Conservation (phyloP, 2,329 filamentous ascomycete genomes). For the Leptographium radiaticola region DNA sequence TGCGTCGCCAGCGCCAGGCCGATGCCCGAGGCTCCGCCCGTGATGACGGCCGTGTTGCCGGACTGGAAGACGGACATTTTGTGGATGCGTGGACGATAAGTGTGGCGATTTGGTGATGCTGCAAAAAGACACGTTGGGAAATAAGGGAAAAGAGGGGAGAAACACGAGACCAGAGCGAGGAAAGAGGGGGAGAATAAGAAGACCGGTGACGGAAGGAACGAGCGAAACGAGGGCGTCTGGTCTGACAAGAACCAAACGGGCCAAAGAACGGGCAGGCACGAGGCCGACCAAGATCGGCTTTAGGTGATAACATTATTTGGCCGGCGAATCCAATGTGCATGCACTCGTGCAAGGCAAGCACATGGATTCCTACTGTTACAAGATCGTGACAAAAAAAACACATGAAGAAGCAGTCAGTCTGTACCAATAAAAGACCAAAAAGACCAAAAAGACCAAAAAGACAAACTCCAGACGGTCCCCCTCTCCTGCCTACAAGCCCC, state of each 20-base stretch:
- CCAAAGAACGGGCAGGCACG: background rate
- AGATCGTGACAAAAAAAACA: background rate
- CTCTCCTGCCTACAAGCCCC: background rate
- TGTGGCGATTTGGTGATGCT: background rate
- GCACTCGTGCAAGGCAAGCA: too few relatives aligned
- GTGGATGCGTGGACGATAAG: background rate
- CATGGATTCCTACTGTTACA: too few relatives aligned
- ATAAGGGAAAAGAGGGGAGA: background rate
- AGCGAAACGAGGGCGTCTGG: background rate
- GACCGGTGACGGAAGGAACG: background rate
- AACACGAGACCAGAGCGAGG: background rate
- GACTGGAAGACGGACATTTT: constrained; percentile 32
- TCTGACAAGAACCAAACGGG: background rate
- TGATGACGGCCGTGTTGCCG: constrained; percentile 58
- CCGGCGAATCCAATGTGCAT: too few relatives aligned
- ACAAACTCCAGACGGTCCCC: background rate
- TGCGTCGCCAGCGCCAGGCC: constrained; percentile 61
- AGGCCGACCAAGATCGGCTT: background rate
- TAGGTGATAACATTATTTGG: background rate
- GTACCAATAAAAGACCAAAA: background rate
- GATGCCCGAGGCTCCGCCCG: constrained; percentile 65
- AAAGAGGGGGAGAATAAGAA: background rate
- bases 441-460: background rate
- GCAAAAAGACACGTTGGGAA: too few relatives aligned
- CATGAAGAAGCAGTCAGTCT: background rate